phyloP scores from a whole-genome alignment of 2,329 filamentous ascomycete genomes.

The Aureobasidium pullulans region DNA sequence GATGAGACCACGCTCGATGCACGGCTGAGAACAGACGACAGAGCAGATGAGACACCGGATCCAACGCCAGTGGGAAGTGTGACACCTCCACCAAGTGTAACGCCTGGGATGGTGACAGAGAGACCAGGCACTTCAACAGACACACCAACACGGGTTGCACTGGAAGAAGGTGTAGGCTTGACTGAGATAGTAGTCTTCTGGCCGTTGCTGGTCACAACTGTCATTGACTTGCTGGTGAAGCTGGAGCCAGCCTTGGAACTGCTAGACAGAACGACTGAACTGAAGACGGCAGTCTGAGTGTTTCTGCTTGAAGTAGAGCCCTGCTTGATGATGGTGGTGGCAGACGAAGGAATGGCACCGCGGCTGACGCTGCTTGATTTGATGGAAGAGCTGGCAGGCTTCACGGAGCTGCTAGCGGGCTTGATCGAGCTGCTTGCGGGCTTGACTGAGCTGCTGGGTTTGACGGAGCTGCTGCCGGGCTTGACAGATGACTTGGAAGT shows the following conservation, averaged over 20 bases:
- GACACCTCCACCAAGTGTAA: not conserved
- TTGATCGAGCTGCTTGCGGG: not conserved
- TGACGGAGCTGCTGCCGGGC: not conserved
- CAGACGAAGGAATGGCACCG: not conserved
- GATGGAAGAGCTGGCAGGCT: not conserved
- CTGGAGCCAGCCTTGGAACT: not conserved
- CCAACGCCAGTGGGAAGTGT: not conserved
- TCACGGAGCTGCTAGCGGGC: not conserved
- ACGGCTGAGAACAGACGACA: not conserved
- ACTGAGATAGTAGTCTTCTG: not conserved
- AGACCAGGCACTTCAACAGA: not conserved
- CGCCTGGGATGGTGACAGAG: not conserved
- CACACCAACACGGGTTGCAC: not conserved
- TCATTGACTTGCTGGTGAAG: not conserved
- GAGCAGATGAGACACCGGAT: not conserved
- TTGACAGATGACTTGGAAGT: not conserved
- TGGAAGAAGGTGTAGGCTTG: not conserved
- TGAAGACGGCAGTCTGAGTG: not conserved
- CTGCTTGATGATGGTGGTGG: not conserved
- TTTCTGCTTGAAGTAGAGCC: not conserved
- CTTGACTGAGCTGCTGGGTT: not conserved
- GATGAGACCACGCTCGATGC: not conserved
- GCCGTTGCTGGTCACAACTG: not conserved
- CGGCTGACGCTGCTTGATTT: not conserved
- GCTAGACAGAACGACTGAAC: not conserved